phyloP scores from a whole-genome alignment of 208 protist species.

The Leishmania aethiopica region DNA sequence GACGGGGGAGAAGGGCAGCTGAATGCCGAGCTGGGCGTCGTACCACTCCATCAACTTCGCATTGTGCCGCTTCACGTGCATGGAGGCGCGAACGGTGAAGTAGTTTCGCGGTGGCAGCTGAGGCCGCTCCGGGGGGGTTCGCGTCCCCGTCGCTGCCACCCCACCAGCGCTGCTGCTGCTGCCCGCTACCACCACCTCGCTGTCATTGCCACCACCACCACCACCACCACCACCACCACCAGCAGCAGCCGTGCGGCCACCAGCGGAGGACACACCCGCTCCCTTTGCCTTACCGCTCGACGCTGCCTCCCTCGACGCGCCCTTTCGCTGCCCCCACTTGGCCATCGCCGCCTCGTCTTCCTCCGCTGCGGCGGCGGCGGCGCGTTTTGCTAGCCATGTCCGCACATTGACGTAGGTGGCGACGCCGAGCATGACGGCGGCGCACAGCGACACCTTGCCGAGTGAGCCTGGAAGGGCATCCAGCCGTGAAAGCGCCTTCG shows the following conservation, averaged over 20 bases:
- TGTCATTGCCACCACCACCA: background rate
- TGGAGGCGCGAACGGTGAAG: slow-evolving; percentile 61
- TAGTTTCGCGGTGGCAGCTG: slow-evolving; percentile 49
- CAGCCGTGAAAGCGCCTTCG: slow-evolving; percentile 8
- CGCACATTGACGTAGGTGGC: slow-evolving; percentile 27
- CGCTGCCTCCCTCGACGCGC: background rate
- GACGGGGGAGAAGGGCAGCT: slow-evolving; percentile 72
- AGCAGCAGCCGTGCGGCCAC: background rate
- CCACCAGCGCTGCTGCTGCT: background rate
- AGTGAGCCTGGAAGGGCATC: slow-evolving; percentile 33
- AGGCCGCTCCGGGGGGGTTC: slow-evolving; percentile 16
- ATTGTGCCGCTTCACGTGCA: slow-evolving; percentile 68
- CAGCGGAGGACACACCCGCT: background rate
- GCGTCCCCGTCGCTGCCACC: background rate
- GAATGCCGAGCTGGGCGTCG: slow-evolving; percentile 73
- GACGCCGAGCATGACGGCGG: slow-evolving; percentile 25
- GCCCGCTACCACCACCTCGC: background rate
- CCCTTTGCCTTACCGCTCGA: background rate
- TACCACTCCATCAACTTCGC: slow-evolving; percentile 75
- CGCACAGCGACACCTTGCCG: slow-evolving; percentile 29
- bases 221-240: background rate
- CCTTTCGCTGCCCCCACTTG: slow-evolving; percentile 5
- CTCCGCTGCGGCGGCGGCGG: background rate
- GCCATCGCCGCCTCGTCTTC: background rate
- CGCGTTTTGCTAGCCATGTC: slow-evolving; percentile 18